Conservation (phyloP, 2,329 filamentous ascomycete genomes). For the Ophiostoma himal-ulmi region DNA sequence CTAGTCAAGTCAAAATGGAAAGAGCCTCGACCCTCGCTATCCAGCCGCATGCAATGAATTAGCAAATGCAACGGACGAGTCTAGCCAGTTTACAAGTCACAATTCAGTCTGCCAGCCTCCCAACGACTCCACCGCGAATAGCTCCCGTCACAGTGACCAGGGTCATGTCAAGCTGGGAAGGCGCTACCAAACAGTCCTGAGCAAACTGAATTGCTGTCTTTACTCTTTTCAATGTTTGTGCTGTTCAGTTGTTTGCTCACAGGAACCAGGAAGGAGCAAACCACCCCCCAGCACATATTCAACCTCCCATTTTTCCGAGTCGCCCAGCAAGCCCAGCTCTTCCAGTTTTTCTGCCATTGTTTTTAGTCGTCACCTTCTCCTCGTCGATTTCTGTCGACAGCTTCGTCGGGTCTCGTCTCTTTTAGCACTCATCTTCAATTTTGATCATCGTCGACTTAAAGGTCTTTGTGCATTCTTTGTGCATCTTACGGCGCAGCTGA, state of each 20-base stretch:
- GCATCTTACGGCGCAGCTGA: background rate
- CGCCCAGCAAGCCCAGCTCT: constrained; percentile 8
- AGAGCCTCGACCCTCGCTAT: background rate
- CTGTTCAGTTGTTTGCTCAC: background rate
- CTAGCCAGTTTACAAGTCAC: background rate
- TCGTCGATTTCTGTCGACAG: constrained; percentile 2
- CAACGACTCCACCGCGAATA: constrained; percentile 22
- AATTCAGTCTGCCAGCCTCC: constrained; percentile 17
- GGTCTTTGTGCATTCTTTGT: background rate
- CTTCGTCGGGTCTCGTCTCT: constrained; percentile 5
- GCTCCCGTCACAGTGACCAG: constrained; percentile 22
- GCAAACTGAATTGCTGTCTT: constrained; percentile 4
- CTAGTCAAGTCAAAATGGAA: background rate
- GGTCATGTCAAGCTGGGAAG: constrained; percentile 20
- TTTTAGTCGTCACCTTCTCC: constrained; percentile 9
- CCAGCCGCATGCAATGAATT: constrained; percentile 1
- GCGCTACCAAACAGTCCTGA: constrained; percentile 14
- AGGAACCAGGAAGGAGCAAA: constrained; percentile 15
- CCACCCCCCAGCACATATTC: constrained; percentile 21
- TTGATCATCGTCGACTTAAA: background rate
- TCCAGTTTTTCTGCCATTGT: constrained; percentile 10
- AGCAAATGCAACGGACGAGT: background rate
- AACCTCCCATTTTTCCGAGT: constrained; percentile 24
- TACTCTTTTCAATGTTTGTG: background rate
- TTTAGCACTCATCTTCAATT: background rate